Conservation (phyloP, 2,329 filamentous ascomycete species). For the Leptodontidium sp. region DNA sequence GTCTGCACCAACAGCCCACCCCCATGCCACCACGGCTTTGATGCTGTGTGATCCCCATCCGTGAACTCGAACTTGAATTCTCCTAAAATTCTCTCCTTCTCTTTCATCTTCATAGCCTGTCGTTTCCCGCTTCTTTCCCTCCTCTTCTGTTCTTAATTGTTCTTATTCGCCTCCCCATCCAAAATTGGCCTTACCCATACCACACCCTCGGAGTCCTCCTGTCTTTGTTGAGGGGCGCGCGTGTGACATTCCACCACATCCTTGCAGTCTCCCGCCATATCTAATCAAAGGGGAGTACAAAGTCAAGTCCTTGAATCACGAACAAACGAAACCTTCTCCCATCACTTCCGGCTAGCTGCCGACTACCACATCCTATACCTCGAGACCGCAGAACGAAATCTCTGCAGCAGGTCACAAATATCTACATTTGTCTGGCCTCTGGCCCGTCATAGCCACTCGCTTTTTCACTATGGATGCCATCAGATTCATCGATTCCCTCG, state of each 20-base stretch:
- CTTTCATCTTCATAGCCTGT: constrained; percentile 20
- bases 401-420: constrained; percentile 23
- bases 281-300: constrained; percentile 36
- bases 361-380: background rate
- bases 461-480: constrained; percentile 39
- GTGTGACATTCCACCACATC: constrained; percentile 32
- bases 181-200: background rate
- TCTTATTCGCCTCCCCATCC: constrained; percentile 10
- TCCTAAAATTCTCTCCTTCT: constrained; percentile 18
- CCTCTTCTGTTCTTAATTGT: constrained; percentile 5
- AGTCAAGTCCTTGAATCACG: constrained; percentile 14
- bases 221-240: constrained; percentile 22
- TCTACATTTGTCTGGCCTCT: constrained; percentile 38
- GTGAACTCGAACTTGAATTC: background rate
- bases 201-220: background rate
- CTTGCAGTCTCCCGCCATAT: constrained; percentile 29
- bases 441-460: constrained; percentile 45
- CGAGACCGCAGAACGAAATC: constrained; percentile 12
- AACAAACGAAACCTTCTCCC: background rate
- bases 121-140: constrained; percentile 23
- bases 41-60: constrained; percentile 20
- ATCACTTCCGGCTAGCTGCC: constrained; percentile 20
- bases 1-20: constrained; percentile 15
- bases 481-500: constrained; percentile 27
- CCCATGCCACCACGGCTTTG: constrained; percentile 7